Base-by-base conservation (phyloP, 192 early-diverging fungal genomes). In the Coemansia sp. region DNA sequence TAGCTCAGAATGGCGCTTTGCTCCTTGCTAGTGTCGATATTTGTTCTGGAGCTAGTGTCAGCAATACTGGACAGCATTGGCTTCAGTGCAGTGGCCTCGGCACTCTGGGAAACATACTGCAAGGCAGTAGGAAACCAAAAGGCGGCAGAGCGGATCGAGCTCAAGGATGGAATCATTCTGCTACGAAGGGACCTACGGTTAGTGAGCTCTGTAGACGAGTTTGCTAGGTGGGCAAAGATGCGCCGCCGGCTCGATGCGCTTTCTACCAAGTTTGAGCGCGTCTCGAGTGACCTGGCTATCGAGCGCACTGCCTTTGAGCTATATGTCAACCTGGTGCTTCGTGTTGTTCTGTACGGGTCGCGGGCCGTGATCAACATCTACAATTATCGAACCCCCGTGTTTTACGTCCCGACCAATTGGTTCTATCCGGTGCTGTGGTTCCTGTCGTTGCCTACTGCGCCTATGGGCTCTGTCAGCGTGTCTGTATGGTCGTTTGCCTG, bases 191-290 rank as follows among this genome's bases (percentile, higher is more conserved):
- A 91, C 7, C 83, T 93, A 33, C 71, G 79, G 33, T 63, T 76
- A 42, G 91, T 90, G 39, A 92, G 89, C 34, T 89, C 90, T 0
- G 90, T 90, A 79, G 92, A 95, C 73, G 87, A 94, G 82, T 95
- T 95, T 86, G 92, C 94, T 23, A 88, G 87, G 74, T 95, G 94
- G 94, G 94, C 94, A 40, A 93, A 92, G 80, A 67, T 93, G 68
- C 86, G 91, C 39, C 86, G 94, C 67, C 85, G 86, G 63, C 83
- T 93, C 60, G 94, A 95, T 70, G 85, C 86, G 31, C 70, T 81
- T 42, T 84, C 89, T 11, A 84, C 85, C n/a, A 87, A 88, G 55
- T 87, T 89, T 45, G 91, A 94, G 53, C 83, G 79, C 31, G 56
- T 75, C 23, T 79, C 82, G 8, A 83, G 85, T 60, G 86, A 90